Base-by-base conservation (phyloP, 257 asterid genomes). In the Przewalskia tangutica region DNA sequence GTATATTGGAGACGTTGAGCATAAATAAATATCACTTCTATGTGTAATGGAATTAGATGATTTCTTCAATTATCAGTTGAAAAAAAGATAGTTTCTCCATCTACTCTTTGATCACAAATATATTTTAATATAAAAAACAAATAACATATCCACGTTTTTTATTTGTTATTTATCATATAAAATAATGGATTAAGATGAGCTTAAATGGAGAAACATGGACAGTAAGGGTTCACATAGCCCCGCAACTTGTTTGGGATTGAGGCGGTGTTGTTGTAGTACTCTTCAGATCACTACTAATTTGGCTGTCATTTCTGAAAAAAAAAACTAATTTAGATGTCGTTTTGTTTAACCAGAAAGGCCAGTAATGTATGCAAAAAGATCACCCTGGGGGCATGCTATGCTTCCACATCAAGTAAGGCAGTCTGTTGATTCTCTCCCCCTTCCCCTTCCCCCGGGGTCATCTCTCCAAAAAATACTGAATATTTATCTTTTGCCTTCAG, bases 371-470 rank as follows among this genome's bases (percentile, higher is more conserved):
- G 77, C 90, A 73, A 92, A 88, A 87, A 87, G 83, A 71, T 83
- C 93, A 27, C 88, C 97, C 5, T 88, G 92, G 98, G 90, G 93
- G 40, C 94, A 86, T 36, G 71, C 87, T 20, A 75, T 89, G 79
- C 96, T 93, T 87, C 98, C 97, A 16, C 98, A 90, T 88, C 77
- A 83, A 97, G 97, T 95, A 86, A 79, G 84, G 6, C 63, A 16
- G 11, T 56, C 10, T 7, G 8, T 23, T 9, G 8, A 34, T 23
- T 7, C 17, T 34, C 18, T 32, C 56, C 23, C 67, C 44, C n/a
- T 55, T 60, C 11, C 42, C 23, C 58, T 6, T 55, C 20, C 5
- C 14, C 12, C 34, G 20, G 8, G 20, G 8, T 14, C 63, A 16
- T 17, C 75, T 20, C 38, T 34, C 71, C 80, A 11, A 6, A 73